phyloP scores from a whole-genome alignment of 495 filamentous ascomycete species.

The Thozetella sp. region DNA sequence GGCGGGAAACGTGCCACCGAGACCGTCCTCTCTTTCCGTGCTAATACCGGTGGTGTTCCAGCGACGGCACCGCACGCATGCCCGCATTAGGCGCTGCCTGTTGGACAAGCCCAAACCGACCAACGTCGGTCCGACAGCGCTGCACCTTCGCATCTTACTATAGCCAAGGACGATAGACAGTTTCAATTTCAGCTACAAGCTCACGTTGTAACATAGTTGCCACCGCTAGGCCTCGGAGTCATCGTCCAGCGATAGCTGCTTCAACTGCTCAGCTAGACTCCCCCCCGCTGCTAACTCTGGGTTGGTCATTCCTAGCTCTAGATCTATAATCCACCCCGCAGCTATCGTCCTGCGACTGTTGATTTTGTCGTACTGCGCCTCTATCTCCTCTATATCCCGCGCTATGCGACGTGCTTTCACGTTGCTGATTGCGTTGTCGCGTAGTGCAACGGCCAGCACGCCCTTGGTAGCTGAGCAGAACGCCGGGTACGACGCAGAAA shows the following conservation, averaged over 20 bases:
- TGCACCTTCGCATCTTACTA: too few relatives aligned
- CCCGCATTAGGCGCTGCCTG: too few relatives aligned
- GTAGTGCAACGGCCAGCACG: slow-evolving; percentile 22
- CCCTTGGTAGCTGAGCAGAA: slow-evolving; percentile 18
- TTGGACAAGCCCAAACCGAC: too few relatives aligned
- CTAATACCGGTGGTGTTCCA: too few relatives aligned
- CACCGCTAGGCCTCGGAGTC: too few relatives aligned
- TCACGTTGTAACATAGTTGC: too few relatives aligned
- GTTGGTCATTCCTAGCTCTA: slow-evolving; percentile 13
- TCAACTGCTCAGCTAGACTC: slow-evolving; percentile 19
- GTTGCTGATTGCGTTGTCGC: slow-evolving; percentile 14
- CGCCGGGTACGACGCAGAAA: slow-evolving; percentile 20
- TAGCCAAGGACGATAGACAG: too few relatives aligned
- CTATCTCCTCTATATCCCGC: slow-evolving; percentile 13
- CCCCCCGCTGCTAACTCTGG: slow-evolving; percentile 18
- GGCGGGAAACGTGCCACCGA: too few relatives aligned
- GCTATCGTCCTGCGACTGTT: slow-evolving; percentile 4
- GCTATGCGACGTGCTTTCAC: slow-evolving; percentile 17
- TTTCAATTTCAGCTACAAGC: too few relatives aligned
- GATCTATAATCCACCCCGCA: slow-evolving; percentile 7
- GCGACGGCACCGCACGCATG: too few relatives aligned
- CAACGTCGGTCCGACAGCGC: too few relatives aligned
- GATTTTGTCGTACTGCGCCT: background rate
- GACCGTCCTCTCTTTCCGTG: too few relatives aligned
- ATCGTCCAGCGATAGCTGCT: slow-evolving; percentile 14